phyloP scores from a whole-genome alignment of 148 eudicot genomes.

The Cornus controversa region DNA sequence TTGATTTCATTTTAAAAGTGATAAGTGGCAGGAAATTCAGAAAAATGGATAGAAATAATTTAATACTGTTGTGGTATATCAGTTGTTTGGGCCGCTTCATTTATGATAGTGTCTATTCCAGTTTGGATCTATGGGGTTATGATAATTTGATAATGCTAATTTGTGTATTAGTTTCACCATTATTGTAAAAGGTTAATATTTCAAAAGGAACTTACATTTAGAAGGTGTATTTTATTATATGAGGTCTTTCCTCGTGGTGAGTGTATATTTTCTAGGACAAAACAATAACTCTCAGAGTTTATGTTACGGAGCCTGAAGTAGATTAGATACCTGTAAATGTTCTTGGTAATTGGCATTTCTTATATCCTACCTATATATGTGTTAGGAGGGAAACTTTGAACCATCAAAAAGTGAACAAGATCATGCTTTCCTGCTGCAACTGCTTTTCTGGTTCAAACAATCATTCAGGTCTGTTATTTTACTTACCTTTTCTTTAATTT shows the following conservation, averaged over 20 bases:
- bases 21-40: not conserved
- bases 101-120: too few species aligned
- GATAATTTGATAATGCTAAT: not conserved
- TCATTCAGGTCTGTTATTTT: constrained; percentile 66
- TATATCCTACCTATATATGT: constrained; percentile 14
- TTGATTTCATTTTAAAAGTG: not conserved
- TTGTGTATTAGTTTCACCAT: not conserved
- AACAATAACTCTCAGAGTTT: not conserved
- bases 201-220: not conserved
- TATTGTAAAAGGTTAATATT: not conserved
- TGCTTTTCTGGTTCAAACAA: constrained; percentile 90
- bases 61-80: too few species aligned
- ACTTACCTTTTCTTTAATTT: not conserved
- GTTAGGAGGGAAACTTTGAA: constrained; percentile 81
- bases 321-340: not conserved
- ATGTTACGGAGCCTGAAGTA: not conserved
- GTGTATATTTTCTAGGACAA: not conserved
- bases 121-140: not conserved
- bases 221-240: not conserved
- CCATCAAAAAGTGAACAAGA: constrained; percentile 72
- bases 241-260: not conserved
- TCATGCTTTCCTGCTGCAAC: constrained; percentile 83
- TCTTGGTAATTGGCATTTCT: not conserved
- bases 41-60: not conserved
- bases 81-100: not conserved